A percentile compares a stretch with the other conserved stretches of the same genome.
Conservation (phyloP, 202 grass and related monocot species). For the Zizania palustris region DNA sequence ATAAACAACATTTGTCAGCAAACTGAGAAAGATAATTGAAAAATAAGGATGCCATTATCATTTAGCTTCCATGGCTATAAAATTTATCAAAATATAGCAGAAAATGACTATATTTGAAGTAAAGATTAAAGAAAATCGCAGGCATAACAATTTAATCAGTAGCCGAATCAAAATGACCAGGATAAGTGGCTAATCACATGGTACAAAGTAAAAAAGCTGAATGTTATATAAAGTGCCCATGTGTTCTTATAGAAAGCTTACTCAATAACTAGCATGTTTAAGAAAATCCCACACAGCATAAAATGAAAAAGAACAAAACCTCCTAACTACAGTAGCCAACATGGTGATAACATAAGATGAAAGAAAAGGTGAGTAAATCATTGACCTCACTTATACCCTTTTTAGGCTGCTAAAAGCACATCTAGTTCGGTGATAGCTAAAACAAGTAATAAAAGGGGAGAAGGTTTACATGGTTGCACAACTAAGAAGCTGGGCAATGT, state of each 20-base stretch:
- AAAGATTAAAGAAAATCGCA: no score
- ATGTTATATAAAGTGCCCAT: slow-evolving; percentile 10
- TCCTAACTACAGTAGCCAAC: background rate
- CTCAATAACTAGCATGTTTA: slow-evolving; percentile 8
- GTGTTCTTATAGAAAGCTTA: slow-evolving; percentile 22
- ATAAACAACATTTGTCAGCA: slow-evolving; percentile 29
- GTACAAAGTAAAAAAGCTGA: slow-evolving; percentile 7
- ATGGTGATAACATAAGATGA: background rate
- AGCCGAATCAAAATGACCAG: background rate
- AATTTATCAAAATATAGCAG: no score
- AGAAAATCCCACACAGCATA: background rate
- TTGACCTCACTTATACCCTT: no score
- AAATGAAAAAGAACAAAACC: background rate
- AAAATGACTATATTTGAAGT: no score
- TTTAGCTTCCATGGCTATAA: slow-evolving; percentile 26
- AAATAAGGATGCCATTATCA: slow-evolving; percentile 33
- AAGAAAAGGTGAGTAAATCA: no score
- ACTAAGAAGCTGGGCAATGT: no score
- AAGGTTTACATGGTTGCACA: no score
- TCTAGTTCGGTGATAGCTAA: no score
- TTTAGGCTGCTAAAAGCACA: no score
- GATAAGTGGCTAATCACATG: background rate
- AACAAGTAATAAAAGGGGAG: no score
- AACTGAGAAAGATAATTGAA: slow-evolving; percentile 12
- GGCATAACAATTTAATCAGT: background rate